A percentile compares a stretch with the other conserved stretches of the same genome.
phyloP scores from a whole-genome alignment of 1,284 basidiomycete species.

The Prillingera fragicola region DNA sequence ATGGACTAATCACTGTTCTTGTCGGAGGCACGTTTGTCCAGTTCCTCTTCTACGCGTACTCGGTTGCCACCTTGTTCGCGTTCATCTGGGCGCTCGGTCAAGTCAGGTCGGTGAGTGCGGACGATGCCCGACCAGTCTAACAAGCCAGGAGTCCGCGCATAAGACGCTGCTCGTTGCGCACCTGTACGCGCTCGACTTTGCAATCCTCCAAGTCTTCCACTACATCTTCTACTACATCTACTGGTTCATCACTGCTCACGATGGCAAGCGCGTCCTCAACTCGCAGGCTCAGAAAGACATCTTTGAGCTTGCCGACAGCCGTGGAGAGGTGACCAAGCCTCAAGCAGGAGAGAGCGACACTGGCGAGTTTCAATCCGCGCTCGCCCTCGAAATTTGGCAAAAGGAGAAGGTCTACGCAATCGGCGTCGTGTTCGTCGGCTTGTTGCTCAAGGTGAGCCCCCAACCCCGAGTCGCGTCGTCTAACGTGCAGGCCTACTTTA shows the following conservation, averaged over 20 bases:
- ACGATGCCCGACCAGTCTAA: neutral
- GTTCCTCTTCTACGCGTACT: conserved; percentile 88
- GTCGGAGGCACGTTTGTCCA: conserved; percentile 86
- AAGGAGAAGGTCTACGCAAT: conserved; percentile 77
- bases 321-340: conserved; percentile 34
- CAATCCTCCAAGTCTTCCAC: conserved; percentile 88
- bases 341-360: conserved; percentile 39
- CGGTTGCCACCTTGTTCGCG: conserved; percentile 70
- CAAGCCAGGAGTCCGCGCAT: conserved; percentile 75
- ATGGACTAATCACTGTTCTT: conserved; percentile 86
- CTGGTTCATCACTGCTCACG: conserved; percentile 88
- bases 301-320: conserved; percentile 51
- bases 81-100: conserved; percentile 83
- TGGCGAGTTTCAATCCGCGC: too few species aligned
- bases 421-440: conserved; percentile 69
- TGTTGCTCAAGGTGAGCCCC: conserved; percentile 74
- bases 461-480: neutral
- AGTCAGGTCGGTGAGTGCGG: conserved; percentile 66
- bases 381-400: conserved; percentile 79
- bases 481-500: conserved; percentile 74
- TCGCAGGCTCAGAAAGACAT: conserved; percentile 81
- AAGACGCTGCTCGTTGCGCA: conserved; percentile 86
- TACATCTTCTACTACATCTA: conserved; percentile 81
- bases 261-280: conserved; percentile 71
- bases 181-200: conserved; percentile 84